Evolutionary conservation across 352 stramenopile species (phyloP), one percentile per base, ranked within the genome.

Genomic region (Pythium myriotylum): DNA sequence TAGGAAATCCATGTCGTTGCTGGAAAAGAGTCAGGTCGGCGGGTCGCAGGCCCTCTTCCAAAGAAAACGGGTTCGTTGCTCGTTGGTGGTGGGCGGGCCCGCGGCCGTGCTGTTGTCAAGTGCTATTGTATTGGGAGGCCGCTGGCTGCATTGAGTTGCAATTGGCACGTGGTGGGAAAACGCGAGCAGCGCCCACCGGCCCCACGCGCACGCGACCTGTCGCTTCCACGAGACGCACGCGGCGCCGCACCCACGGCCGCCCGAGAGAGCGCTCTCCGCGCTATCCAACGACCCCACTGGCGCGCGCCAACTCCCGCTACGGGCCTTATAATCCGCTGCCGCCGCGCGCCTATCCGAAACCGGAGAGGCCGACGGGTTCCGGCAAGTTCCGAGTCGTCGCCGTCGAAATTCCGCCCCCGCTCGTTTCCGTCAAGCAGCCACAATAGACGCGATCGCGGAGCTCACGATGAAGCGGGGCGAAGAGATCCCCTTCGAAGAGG

Each of bases 401-500:
- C 1, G 16, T 53, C 26, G 46, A 53, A 39, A 27, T 53, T 53
- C 46, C 46, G 46, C 20, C n/a, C 23, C 46, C 46, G 26, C 46
- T 43, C 22, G 40, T 22, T 43, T 29, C 8, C 6, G 35, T 45
- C 59, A 70, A 67, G 49, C 67, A 50, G 65, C 50, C 64, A 80
- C 59, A 46, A 77, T 81, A 52, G 70, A 88, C 29, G 53, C 60
- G 24, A 73, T 84, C 54, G 68, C 57, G 10, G 67, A 77, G 47
- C 64, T 84, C 35, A 71, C 65, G 39, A 81, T 73, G 60, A 86
- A 88, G 73, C 72, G 75, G 41, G 65, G 54, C 49, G 71, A 82
- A 61, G 73, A 74, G 43, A 83, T 91, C 66, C 71, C 74, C 26
- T 87, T 89, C 43, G 79, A 89, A 43, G 79, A 90, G 52, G 79